Percentiles rank a stretch among this genome's conserved stretches.
Conservation (phyloP, 352 stramenopile species). For the Globisporangium paddicum region DNA sequence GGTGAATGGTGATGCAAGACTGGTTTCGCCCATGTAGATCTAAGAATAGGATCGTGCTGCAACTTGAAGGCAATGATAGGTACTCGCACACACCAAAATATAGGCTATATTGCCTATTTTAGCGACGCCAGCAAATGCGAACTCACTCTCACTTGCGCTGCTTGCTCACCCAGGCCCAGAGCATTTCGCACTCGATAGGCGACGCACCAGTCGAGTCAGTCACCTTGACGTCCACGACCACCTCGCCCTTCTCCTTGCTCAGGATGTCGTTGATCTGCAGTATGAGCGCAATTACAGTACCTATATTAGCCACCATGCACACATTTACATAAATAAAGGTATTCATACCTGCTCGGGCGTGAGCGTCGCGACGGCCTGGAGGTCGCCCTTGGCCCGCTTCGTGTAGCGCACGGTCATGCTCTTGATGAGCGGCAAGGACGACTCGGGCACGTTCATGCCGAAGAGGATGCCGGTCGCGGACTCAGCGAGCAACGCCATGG, state of each 20-base stretch:
- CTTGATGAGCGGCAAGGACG: constrained; percentile 75
- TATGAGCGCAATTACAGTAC: background rate
- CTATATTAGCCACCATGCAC: background rate
- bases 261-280: constrained; percentile 57
- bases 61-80: too few relatives aligned
- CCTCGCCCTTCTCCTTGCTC: constrained; percentile 65
- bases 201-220: constrained; percentile 64
- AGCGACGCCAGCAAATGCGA: too few relatives aligned
- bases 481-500: constrained; percentile 83
- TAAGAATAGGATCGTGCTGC: too few relatives aligned
- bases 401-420: constrained; percentile 84
- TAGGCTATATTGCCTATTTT: too few relatives aligned
- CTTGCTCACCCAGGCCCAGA: constrained; percentile 85
- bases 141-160: constrained; percentile 24
- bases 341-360: constrained; percentile 57
- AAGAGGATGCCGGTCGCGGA: constrained; percentile 82
- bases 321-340: too few relatives aligned
- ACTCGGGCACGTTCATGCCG: constrained; percentile 84
- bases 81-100: too few relatives aligned
- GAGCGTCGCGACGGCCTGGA: constrained; percentile 66
- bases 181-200: constrained; percentile 81
- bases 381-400: constrained; percentile 56
- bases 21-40: background rate
- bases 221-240: constrained; percentile 67
- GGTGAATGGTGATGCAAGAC: background rate